Evolutionary conservation across 1,284 basidiomycete genomes (phyloP).

Genomic region (Jaminaea rosea): DNA sequence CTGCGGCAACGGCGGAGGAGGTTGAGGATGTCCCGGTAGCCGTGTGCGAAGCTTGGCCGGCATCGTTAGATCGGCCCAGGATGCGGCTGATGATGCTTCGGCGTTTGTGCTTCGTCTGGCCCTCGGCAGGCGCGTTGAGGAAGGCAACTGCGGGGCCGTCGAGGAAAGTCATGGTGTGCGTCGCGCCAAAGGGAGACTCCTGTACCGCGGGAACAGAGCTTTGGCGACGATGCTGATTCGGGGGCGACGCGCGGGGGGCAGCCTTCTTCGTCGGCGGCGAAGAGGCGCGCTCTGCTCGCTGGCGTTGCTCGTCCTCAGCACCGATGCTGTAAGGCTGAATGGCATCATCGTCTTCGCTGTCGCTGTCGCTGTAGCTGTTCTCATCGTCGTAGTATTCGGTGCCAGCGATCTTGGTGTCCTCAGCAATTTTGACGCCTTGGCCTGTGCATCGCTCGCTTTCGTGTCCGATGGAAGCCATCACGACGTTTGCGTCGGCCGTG

Average conservation of each 20-base stretch:
- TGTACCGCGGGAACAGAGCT: background rate
- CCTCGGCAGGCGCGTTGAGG: background rate
- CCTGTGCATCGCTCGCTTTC: constrained; percentile 33
- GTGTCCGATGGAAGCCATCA: constrained; percentile 37
- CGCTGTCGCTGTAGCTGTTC: constrained; percentile 8
- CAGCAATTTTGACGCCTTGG: constrained; percentile 22
- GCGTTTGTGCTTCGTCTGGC: background rate
- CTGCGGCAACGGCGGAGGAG: background rate
- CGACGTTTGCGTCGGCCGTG: constrained; percentile 56
- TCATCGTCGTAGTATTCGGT: constrained; percentile 12
- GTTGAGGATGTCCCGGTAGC: background rate
- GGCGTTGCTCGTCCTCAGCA: constrained; percentile 3
- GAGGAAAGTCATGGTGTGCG: background rate
- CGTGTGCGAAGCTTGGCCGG: background rate
- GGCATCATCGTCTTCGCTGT: constrained; percentile 2
- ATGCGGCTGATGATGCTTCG: background rate
- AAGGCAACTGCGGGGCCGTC: background rate
- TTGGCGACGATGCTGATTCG: no score
- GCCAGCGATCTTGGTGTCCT: constrained; percentile 34
- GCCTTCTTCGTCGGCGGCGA: no score
- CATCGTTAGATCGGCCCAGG: background rate
- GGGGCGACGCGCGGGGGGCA: no score
- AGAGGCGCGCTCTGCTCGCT: background rate
- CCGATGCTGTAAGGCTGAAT: background rate
- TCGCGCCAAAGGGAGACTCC: background rate